These are phyloP conservation scores for Mycotypha africana DNA, from an alignment of 371 early-diverging fungal genomes.

Conservation along the genomic window DNA sequence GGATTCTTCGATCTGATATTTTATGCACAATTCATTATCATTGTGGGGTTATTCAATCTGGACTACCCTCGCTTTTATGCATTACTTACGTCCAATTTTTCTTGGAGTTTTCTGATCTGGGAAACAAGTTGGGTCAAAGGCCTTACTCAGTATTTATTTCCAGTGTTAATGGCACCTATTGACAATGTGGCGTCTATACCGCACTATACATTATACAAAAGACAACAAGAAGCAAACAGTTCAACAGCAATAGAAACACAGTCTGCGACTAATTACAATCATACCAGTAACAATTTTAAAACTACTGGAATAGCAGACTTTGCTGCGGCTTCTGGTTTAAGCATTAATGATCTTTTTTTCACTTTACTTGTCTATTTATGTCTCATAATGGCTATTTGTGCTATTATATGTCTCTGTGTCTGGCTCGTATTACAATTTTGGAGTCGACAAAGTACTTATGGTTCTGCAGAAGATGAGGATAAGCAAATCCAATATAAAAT, in stretches of 20 bases:
- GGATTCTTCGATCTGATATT: constrained; percentile 50
- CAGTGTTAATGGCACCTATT: not conserved
- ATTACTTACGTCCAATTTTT: constrained; percentile 48
- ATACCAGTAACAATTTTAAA: constrained; percentile 18
- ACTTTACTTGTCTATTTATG: constrained; percentile 24
- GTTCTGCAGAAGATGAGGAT: not conserved
- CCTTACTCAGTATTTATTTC: constrained; percentile 1
- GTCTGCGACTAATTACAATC: too few relatives aligned
- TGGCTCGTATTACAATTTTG: constrained; percentile 10
- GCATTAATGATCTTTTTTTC: constrained; percentile 35
- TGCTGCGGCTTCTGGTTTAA: constrained; percentile 40
- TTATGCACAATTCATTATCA: constrained; percentile 50
- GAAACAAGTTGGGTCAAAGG: constrained; percentile 15
- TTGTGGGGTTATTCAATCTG: constrained; percentile 42
- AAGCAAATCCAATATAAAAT: not conserved
- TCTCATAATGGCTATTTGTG: constrained; percentile 21
- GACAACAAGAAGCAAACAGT: constrained; percentile 2
- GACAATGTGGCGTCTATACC: constrained; percentile 1
- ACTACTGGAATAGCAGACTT: too few relatives aligned
- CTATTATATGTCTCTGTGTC: constrained; percentile 13
- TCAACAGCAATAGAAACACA: not conserved
- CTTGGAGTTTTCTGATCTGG: constrained; percentile 50
- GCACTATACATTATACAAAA: constrained; percentile 10
- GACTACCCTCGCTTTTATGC: constrained; percentile 49
- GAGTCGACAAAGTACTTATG: too few relatives aligned